phyloP scores from a whole-genome alignment of 805 yeast species.

The Saturnispora gosingensis region DNA sequence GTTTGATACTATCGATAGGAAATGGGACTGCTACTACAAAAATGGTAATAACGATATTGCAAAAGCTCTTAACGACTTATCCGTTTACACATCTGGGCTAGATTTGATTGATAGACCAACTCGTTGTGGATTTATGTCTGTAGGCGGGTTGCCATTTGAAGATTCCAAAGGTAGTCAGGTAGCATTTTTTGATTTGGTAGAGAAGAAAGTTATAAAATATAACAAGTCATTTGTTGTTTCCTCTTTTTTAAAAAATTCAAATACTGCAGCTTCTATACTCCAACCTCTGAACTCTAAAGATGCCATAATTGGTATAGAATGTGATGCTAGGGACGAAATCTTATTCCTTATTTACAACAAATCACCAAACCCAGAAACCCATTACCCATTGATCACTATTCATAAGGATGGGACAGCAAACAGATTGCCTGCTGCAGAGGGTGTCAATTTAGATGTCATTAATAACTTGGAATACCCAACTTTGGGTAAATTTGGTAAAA shows the following conservation, averaged over 20 bases:
- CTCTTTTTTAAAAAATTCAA: conserved; percentile 22
- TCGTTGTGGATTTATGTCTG: conserved; percentile 42
- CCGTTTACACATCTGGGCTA: conserved; percentile 34
- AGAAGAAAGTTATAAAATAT: neutral
- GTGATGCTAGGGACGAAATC: neutral
- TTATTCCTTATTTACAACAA: conserved; percentile 1
- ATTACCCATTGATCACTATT: conserved; percentile 1
- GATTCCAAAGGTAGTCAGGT: neutral
- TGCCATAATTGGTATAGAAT: neutral
- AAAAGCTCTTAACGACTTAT: conserved; percentile 44
- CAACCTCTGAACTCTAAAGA: neutral
- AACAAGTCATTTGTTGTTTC: neutral
- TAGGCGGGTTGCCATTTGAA: conserved; percentile 35
- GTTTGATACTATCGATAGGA: conserved; percentile 41
- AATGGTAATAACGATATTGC: conserved; percentile 19
- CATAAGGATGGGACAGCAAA: neutral
- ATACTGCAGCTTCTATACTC: neutral
- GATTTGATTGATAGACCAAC: conserved; percentile 29
- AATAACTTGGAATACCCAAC: conserved; percentile 34
- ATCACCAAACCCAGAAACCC: neutral
- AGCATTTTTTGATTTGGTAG: conserved; percentile 1
- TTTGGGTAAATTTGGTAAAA: conserved; percentile 59
- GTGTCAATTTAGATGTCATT: conserved; percentile 9
- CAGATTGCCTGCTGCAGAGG: neutral
- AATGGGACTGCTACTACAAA: conserved; percentile 45